Percentiles rank a stretch among this genome's conserved stretches.
phyloP scores from a whole-genome alignment of 768 basidiomycete species.

The Lactarius deliciosus region DNA sequence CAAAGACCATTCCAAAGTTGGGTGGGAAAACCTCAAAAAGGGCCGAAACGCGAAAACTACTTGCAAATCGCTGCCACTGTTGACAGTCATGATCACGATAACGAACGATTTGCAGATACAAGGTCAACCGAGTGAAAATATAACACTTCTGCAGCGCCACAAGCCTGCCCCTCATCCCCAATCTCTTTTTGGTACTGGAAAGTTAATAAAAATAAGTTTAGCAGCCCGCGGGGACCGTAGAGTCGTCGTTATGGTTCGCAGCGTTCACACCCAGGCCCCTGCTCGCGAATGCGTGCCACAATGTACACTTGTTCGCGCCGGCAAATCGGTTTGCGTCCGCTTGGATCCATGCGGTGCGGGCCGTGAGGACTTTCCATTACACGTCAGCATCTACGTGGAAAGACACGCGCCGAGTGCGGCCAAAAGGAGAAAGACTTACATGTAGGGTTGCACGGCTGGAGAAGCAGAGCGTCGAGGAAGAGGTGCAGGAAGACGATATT shows the following conservation, averaged over 20 bases:
- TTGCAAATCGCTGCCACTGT: too few species aligned
- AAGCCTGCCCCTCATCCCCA: too few species aligned
- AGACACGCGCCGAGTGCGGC: too few species aligned
- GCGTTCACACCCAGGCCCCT: slow-evolving; percentile 48
- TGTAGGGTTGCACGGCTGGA: slow-evolving; percentile 51
- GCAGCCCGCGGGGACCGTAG: slow-evolving; percentile 36
- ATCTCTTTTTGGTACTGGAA: neutral
- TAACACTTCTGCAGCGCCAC: too few species aligned
- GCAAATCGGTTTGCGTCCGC: slow-evolving; percentile 49
- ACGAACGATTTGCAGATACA: too few species aligned
- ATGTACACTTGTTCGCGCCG: slow-evolving; percentile 46
- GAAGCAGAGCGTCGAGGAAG: slow-evolving; percentile 49
- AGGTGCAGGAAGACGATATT: slow-evolving; percentile 53
- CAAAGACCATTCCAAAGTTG: too few species aligned
- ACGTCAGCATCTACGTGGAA: neutral
- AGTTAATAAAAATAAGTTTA: slow-evolving; percentile 8
- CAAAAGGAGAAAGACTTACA: slow-evolving; percentile 37
- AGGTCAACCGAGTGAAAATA: too few species aligned
- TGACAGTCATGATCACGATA: too few species aligned
- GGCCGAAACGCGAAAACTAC: too few species aligned
- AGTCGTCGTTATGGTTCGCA: slow-evolving; percentile 36
- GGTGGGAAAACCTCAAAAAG: too few species aligned
- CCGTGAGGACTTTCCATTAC: slow-evolving; percentile 40
- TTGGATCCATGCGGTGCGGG: slow-evolving; percentile 53
- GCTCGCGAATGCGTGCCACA: slow-evolving; percentile 50